Evolutionary conservation across 2,329 filamentous ascomycete species (phyloP).

Genomic region (Monosporascus sp.): DNA sequence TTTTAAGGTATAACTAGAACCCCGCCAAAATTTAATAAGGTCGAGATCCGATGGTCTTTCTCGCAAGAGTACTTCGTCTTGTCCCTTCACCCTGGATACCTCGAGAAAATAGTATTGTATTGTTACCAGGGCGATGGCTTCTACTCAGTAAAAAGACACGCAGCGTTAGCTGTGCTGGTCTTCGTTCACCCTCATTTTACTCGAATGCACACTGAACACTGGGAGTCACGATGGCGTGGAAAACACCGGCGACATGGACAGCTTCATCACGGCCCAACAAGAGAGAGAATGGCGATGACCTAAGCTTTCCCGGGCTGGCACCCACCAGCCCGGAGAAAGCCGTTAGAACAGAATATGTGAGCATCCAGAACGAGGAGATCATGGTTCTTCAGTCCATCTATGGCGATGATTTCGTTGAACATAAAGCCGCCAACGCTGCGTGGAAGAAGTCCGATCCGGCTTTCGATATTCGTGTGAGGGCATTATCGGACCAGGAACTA

Average conservation of each 20-base stretch:
- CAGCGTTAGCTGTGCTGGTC: constrained; percentile 49
- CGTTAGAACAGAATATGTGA: constrained; percentile 62
- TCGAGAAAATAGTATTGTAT: constrained; percentile 5
- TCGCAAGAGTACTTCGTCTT: not conserved
- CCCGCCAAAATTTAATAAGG: not conserved
- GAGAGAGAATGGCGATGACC: constrained; percentile 36
- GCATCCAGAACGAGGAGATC: constrained; percentile 83
- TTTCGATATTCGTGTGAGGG: constrained; percentile 74
- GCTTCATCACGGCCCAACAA: constrained; percentile 35
- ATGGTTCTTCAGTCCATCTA: constrained; percentile 84
- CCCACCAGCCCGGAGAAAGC: constrained; percentile 34
- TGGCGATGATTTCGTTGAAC: constrained; percentile 76
- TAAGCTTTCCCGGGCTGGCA: constrained; percentile 48
- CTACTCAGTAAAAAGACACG: constrained; percentile 39
- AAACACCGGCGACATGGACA: constrained; percentile 43
- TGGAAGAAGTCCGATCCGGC: constrained; percentile 89
- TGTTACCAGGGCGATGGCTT: constrained; percentile 34
- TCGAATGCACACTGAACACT: constrained; percentile 18
- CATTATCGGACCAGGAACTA: constrained; percentile 67
- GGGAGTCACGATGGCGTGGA: constrained; percentile 45
- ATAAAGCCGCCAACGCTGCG: constrained; percentile 64
- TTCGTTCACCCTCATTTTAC: constrained; percentile 23
- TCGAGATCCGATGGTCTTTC: not conserved
- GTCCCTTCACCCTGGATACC: not conserved
- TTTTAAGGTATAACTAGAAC: not conserved